Evolutionary conservation across 2,329 filamentous ascomycete genomes (phyloP).

Genomic region (Hymenotorrendiella dingleyae): DNA sequence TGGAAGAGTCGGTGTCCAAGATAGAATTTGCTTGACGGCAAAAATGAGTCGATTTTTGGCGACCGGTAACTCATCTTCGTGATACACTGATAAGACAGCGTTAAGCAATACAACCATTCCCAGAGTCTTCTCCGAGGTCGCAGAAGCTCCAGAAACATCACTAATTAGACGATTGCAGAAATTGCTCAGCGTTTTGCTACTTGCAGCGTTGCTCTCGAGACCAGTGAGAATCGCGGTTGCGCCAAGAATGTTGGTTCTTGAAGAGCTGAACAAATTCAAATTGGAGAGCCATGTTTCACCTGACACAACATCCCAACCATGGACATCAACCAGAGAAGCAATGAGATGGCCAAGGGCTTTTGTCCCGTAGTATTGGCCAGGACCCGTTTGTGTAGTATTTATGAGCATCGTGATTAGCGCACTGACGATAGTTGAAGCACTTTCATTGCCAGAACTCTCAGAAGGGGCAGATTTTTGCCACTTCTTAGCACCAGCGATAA

Average conservation of each 20-base stretch:
- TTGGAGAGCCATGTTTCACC: constrained; percentile 44
- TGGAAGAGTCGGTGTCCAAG: constrained; percentile 56
- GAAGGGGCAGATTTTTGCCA: constrained; percentile 1
- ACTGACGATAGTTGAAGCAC: constrained; percentile 35
- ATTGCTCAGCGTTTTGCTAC: constrained; percentile 44
- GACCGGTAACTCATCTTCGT: constrained; percentile 46
- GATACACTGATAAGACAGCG: constrained; percentile 46
- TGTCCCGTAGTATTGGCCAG: constrained; percentile 46
- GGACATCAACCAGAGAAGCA: constrained; percentile 39
- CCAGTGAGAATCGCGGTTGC: constrained; percentile 46
- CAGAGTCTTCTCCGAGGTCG: constrained; percentile 39
- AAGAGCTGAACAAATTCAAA: constrained; percentile 41
- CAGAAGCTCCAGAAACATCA: constrained; percentile 47
- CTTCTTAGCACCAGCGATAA: constrained; percentile 1
- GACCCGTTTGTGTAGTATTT: constrained; percentile 37
- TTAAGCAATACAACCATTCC: constrained; percentile 49
- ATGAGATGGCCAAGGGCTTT: constrained; percentile 47
- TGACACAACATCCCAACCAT: constrained; percentile 37
- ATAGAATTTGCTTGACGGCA: constrained; percentile 70
- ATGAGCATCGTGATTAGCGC: constrained; percentile 41
- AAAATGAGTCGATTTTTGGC: constrained; percentile 56
- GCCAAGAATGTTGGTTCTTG: constrained; percentile 41
- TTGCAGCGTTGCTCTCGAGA: constrained; percentile 42
- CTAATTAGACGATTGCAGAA: constrained; percentile 56
- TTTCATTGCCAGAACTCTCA: constrained; percentile 20